Base-by-base conservation (phyloP, 768 basidiomycete species). In the Dioszegia aurantiaca region DNA sequence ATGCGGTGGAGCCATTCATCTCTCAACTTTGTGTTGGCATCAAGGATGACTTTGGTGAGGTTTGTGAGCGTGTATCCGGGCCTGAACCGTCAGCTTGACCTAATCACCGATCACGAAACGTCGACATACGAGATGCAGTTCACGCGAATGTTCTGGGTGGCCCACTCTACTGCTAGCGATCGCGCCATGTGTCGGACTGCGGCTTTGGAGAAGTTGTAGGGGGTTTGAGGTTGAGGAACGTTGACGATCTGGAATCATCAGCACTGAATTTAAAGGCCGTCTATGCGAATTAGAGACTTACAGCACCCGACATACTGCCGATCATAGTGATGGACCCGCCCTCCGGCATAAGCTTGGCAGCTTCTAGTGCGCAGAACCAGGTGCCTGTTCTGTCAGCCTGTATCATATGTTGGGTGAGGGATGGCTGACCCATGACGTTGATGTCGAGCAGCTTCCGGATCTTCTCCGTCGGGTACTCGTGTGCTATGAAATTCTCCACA, bases 341-440 rank as follows among this genome's bases (percentile, higher is more conserved):
- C 16, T 83, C 81, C 61, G 93, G 87, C 94, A 97, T 97, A 78
- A 84, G 81, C 64, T 87, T 86, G 44, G 92, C 93, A 1, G 89
- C 93, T 77, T 97, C 92, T 26, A 94, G 86, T 10, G 94, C 94
- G n/a, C 91, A 94, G 79, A 87, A 94, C 80, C 89, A 93, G 14
- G 85, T 85, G 21, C 76, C 76, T 69, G 51, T 27, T 10, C 4
- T 6, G 1, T 17, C 37, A 54, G 24, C 23, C 26, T 10, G 14
- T 33, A 33, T 6, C 36, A 30, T 33, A 16, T 36, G 21, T n/a
- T 17, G 2, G 26, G 23, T 12, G 44, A 42, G 19, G 26, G 37
- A 24, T 42, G 19, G 40, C 45, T 49, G 40, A 55, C 92, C 93
- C 74, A 95, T 89, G 41, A 97, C 88, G 70, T 97, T 97, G 80